Evolutionary conservation across 2,329 filamentous ascomycete species (phyloP), one percentile per base, ranked within the genome.

Genomic region (Xylariales sp.): DNA sequence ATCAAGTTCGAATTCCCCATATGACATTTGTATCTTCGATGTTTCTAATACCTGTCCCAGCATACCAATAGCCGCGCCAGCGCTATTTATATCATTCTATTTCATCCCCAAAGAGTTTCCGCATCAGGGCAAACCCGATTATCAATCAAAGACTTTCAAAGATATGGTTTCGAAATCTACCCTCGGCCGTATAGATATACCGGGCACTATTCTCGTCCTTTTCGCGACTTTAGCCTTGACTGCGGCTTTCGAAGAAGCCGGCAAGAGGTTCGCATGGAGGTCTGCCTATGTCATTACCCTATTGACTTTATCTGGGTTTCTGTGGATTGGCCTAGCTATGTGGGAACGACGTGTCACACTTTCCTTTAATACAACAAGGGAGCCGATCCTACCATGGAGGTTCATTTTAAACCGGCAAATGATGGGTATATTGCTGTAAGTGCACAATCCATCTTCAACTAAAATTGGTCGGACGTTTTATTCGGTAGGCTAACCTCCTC

Each of bases 281-380:
- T 74, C 73, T 12, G 67, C 70, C 1, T 74, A 73, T 46, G 72
- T 74, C 4, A 74, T 74, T 28, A 66, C 68, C 1, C 50, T 74
- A 5, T 57, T 74, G 23, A 65, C 23, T 3, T 1, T 68, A 9
- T 71, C 72, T 10, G 70, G 61, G 1, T 2, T 74, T 9, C 48
- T 73, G 3, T 73, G 72, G 72, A 64, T 68, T n/a, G 18, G 9
- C 1, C 23, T 73, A 12, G 23, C 54, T 3, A 1, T 65, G 1
- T 73, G 73, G 73, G 73, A 74, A 52, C 65, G 69, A 45, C 12
- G 69, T 53, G 70, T 73, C 5, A 73, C 72, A 2, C 45, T 65
- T 14, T 57, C 65, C 0, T 23, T 23, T 23, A 30, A 62, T 18
- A 46, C 46, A 4, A 46, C 55, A 12, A 54, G 70, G 5, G 71